Conservation (phyloP, 208 protist species). For the Trypanosoma congolense region DNA sequence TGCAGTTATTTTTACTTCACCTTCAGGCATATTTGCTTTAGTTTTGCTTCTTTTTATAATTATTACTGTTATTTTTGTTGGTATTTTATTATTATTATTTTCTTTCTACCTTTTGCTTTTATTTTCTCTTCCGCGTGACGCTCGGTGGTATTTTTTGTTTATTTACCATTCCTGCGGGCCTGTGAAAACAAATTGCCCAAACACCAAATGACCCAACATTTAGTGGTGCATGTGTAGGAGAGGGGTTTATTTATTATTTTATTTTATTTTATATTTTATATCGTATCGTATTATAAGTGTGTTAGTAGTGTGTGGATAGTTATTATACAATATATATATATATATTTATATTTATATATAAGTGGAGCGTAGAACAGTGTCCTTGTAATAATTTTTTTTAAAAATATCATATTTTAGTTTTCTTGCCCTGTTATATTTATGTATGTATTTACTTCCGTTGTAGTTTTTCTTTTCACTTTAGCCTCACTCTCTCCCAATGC, state of each 20-base stretch:
- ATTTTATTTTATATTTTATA: too few relatives aligned
- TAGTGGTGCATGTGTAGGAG: too few relatives aligned
- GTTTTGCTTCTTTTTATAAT: not conserved
- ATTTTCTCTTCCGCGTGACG: not conserved
- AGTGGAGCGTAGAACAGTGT: not conserved
- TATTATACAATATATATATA: slow-evolving; percentile 8
- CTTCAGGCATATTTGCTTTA: too few relatives aligned
- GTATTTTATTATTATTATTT: not conserved
- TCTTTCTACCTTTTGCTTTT: not conserved
- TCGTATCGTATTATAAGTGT: too few relatives aligned
- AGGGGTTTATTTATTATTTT: too few relatives aligned
- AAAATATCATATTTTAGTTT: slow-evolving; percentile 14
- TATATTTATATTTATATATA: slow-evolving; percentile 13
- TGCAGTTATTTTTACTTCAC: too few relatives aligned
- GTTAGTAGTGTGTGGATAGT: not conserved
- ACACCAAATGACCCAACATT: too few relatives aligned
- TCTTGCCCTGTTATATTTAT: slow-evolving; percentile 2
- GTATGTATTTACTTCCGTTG: slow-evolving; percentile 1
- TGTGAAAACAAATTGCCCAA: too few relatives aligned
- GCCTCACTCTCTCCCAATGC: too few relatives aligned
- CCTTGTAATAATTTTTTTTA: not conserved
- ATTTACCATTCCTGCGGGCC: too few relatives aligned
- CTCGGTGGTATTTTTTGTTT: not conserved
- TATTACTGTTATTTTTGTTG: not conserved
- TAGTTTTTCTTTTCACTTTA: slow-evolving; percentile 1